These are phyloP conservation scores for Aspergillus sojae DNA, from an alignment of 2,329 filamentous ascomycete species.

Conservation along the genomic window DNA sequence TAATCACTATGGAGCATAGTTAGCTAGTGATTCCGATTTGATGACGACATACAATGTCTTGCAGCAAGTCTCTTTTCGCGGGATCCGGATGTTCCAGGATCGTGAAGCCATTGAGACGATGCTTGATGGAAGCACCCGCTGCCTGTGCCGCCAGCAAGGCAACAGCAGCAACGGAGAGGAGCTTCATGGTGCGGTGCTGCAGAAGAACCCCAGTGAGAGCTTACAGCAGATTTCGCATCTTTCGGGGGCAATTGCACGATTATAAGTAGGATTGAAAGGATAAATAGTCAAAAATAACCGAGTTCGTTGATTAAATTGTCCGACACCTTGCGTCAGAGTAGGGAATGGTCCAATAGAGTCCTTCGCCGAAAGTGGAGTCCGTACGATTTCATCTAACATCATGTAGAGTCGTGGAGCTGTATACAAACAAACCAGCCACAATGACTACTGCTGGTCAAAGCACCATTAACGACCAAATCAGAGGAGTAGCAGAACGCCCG, in stretches of 20 bases:
- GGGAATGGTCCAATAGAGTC: background rate
- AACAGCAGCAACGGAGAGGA: constrained; percentile 34
- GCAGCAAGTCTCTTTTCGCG: constrained; percentile 52
- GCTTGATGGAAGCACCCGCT: constrained; percentile 52
- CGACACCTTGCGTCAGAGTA: background rate
- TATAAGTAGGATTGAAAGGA: background rate
- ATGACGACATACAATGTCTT: constrained; percentile 28
- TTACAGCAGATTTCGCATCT: background rate
- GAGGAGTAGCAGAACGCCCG: background rate
- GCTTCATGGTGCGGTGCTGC: constrained; percentile 39
- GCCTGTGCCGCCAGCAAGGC: constrained; percentile 48
- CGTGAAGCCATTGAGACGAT: constrained; percentile 53
- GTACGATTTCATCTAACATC: background rate
- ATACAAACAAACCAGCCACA: background rate
- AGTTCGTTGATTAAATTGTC: background rate
- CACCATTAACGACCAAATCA: background rate
- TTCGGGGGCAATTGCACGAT: background rate
- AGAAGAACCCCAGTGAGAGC: background rate
- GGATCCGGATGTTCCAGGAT: constrained; percentile 41
- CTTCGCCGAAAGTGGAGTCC: background rate
- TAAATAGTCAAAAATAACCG: constrained; percentile 2
- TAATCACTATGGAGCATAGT: background rate
- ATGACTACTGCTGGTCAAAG: background rate
- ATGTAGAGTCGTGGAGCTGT: constrained; percentile 1
- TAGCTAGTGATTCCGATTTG: background rate